phyloP scores from a whole-genome alignment of 2,329 filamentous ascomycete species.

The Aspergillus sp. region DNA sequence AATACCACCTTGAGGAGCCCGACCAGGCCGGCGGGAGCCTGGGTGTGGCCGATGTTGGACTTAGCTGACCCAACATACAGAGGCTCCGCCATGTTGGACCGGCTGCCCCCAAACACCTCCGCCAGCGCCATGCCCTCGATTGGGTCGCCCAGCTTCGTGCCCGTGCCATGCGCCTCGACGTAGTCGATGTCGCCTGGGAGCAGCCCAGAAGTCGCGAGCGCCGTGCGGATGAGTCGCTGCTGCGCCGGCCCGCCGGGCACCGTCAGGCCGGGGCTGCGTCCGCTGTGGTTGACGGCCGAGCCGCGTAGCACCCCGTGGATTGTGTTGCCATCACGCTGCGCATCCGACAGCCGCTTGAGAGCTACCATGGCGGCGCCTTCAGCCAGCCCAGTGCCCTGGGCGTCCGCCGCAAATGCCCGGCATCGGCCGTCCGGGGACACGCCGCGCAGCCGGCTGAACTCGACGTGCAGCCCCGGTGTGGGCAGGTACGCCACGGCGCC shows the following conservation, averaged over 20 bases:
- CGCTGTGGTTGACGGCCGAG: background rate
- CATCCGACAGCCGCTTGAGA: background rate
- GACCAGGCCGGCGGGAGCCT: too few species aligned
- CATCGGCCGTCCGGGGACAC: background rate
- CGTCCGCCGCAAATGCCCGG: background rate
- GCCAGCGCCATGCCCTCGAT: too few species aligned
- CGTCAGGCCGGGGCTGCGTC: background rate
- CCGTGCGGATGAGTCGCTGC: background rate
- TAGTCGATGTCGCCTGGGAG: background rate
- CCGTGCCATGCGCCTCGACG: background rate
- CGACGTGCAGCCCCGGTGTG: background rate
- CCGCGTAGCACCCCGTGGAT: background rate
- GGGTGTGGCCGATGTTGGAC: too few species aligned
- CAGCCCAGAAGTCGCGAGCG: background rate
- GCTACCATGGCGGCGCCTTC: background rate
- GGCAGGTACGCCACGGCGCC: background rate
- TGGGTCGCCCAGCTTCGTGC: too few species aligned
- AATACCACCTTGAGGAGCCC: too few species aligned
- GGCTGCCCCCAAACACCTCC: too few species aligned
- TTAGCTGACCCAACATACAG: too few species aligned
- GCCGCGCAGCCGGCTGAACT: background rate
- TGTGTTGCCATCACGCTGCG: background rate
- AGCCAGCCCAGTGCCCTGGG: background rate
- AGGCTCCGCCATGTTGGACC: too few species aligned
- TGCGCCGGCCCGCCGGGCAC: background rate